Evolutionary conservation across 257 asterid genomes (phyloP), one percentile per base, ranked within the genome.

Genomic region (Scutellaria galericulata): DNA sequence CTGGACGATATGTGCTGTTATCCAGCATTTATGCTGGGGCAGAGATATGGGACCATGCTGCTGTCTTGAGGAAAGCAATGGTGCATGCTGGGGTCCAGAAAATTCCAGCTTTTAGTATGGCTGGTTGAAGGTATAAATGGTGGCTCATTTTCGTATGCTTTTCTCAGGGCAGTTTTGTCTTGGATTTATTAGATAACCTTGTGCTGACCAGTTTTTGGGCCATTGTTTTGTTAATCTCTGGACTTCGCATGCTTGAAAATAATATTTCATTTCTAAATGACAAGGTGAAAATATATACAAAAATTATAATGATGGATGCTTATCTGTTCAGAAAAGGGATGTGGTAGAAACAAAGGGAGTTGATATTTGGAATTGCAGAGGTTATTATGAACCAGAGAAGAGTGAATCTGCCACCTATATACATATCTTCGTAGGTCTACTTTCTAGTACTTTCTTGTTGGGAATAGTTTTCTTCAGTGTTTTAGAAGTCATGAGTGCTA

Each of bases 21-120:
- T 89, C 95, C 12, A 89, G 89, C 74, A 89, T 94, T 59, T 89
- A 84, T 71, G 96, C 97, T 15, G 95, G 75, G 66, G 93, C 89
- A 6, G 88, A 80, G 85, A 77, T 71, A 76, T 91, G 97, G 96
- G 91, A 88, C 62, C 77, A 69, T 14, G 95, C 97, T 27, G 94
- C 89, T 76, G 79, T 84, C 71, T 35, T 85, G 80, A 87, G 98
- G 84, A 84, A 73, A 73, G 87, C 68, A 48, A 89, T 88, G 96
- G 75, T 67, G 40, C 77, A 78, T 83, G 85, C 92, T 73, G 90
- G 97, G 68, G 77, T 89, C 78, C 80, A 79, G 46, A 90, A 90
- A 83, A 54, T 89, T 82, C 96, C 96, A 7, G 96, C 94, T 53
- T 84, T 83, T 78, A 89, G 98, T 76, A 59, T 77, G 73, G 73